Evolutionary conservation across 2,329 filamentous ascomycete species (phyloP).

Genomic region (Fusarium kyushuense): DNA sequence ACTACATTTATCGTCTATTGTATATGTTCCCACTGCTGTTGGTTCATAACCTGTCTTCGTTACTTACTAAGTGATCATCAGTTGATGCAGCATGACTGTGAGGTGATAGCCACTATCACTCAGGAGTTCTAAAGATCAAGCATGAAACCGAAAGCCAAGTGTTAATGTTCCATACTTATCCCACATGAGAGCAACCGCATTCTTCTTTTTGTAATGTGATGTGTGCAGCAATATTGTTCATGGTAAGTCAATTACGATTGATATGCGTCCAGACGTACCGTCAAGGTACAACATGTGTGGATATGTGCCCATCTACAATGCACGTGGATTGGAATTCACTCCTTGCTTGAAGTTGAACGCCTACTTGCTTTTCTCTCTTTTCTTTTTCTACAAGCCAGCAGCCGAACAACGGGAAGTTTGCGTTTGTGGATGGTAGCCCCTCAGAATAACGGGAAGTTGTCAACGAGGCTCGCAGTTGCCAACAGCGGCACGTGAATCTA

Average conservation of each 20-base stretch:
- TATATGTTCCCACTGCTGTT: neutral
- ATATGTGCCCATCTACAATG: neutral
- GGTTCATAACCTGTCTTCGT: neutral
- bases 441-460: neutral
- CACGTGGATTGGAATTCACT: neutral
- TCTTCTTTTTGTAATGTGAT: neutral
- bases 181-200: too few species aligned
- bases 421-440: neutral
- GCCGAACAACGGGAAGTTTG: constrained; percentile 1
- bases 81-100: neutral
- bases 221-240: neutral
- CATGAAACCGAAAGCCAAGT: neutral
- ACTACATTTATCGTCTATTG: neutral
- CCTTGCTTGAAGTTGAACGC: neutral
- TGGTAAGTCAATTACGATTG: neutral
- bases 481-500: constrained; percentile 34
- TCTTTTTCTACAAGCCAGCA: neutral
- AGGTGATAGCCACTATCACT: neutral
- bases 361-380: neutral
- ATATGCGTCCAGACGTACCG: neutral
- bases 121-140: neutral
- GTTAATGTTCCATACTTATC: neutral
- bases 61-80: neutral
- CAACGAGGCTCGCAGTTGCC: constrained; percentile 13
- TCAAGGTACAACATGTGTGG: neutral